A percentile compares a stretch with the other conserved stretches of the same genome.
These are phyloP conservation scores for Leishmania mexicana DNA, from an alignment of 208 protist species.

Conservation along the genomic window DNA sequence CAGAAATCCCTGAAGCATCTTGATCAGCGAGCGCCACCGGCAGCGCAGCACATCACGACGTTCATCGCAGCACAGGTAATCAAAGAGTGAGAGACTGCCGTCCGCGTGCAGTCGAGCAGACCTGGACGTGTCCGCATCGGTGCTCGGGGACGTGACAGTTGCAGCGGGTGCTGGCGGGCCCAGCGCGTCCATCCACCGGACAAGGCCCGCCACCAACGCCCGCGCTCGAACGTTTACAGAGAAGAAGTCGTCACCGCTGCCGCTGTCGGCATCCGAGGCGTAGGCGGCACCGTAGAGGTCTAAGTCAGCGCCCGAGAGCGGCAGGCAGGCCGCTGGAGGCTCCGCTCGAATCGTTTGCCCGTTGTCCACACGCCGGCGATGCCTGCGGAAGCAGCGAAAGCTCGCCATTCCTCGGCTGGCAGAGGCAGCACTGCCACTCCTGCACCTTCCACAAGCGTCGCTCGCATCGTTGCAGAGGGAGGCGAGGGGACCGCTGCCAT, in stretches of 20 bases:
- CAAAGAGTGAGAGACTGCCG: conserved; percentile 15
- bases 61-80: conserved; percentile 37
- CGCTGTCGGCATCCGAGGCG: conserved; percentile 28
- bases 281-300: conserved; percentile 52
- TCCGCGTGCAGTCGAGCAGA: neutral
- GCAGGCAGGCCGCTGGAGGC: conserved; percentile 7
- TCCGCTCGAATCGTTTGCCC: conserved; percentile 13
- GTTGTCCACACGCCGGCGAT: conserved; percentile 20
- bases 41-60: conserved; percentile 40
- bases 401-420: neutral
- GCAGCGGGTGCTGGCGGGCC: neutral
- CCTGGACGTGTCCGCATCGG: neutral
- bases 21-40: conserved; percentile 47
- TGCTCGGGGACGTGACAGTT: neutral
- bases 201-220: conserved; percentile 33
- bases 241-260: conserved; percentile 33
- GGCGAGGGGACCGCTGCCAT: conserved; percentile 10
- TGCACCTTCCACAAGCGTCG: neutral
- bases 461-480: conserved; percentile 7
- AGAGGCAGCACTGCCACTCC: neutral
- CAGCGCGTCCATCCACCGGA: conserved; percentile 38
- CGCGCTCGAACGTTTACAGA: conserved; percentile 50
- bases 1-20: conserved; percentile 49
- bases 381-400: conserved; percentile 24
- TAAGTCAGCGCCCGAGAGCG: conserved; percentile 28